A percentile compares a stretch with the other conserved stretches of the same genome.
phyloP scores from a whole-genome alignment of 176 grass and related monocot genomes.

The Thinopyrum elongatum region DNA sequence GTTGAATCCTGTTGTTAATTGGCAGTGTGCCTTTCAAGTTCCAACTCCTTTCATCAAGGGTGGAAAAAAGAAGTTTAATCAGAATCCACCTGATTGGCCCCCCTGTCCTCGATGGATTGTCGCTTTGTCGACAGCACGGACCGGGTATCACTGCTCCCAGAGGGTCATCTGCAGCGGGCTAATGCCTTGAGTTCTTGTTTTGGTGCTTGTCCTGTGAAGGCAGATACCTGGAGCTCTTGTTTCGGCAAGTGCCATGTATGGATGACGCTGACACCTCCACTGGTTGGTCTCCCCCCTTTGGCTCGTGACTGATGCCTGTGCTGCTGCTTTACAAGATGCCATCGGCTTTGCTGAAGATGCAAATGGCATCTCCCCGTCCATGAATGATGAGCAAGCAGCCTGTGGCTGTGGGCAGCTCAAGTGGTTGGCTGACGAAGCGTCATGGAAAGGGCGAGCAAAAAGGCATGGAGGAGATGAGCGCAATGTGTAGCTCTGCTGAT shows the following conservation, averaged over 20 bases:
- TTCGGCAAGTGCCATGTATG: neutral
- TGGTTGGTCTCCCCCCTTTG: neutral
- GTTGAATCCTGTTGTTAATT: conserved; percentile 28
- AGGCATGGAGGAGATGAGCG: conserved; percentile 31
- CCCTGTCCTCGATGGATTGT: neutral
- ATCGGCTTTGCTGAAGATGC: conserved; percentile 38
- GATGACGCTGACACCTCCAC: conserved; percentile 23
- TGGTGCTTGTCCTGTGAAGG: neutral
- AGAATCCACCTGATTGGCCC: neutral
- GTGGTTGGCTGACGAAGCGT: conserved; percentile 10
- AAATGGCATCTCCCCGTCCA: conserved; percentile 18
- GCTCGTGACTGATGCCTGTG: conserved; percentile 34
- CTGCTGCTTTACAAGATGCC: conserved; percentile 37
- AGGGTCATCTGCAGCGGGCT: neutral
- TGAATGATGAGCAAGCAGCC: conserved; percentile 32
- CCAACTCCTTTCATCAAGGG: conserved; percentile 17
- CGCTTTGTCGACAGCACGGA: neutral
- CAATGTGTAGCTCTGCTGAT: conserved; percentile 27
- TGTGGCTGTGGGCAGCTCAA: conserved; percentile 34
- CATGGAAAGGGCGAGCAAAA: conserved; percentile 20
- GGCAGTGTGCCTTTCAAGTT: conserved; percentile 25
- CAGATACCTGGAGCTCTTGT: neutral
- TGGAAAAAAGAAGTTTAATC: neutral
- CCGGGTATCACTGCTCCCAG: neutral
- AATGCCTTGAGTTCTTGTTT: conserved; percentile 6